phyloP scores from a whole-genome alignment of 129 eudicot species.

The Gnaphalium uliginosum region DNA sequence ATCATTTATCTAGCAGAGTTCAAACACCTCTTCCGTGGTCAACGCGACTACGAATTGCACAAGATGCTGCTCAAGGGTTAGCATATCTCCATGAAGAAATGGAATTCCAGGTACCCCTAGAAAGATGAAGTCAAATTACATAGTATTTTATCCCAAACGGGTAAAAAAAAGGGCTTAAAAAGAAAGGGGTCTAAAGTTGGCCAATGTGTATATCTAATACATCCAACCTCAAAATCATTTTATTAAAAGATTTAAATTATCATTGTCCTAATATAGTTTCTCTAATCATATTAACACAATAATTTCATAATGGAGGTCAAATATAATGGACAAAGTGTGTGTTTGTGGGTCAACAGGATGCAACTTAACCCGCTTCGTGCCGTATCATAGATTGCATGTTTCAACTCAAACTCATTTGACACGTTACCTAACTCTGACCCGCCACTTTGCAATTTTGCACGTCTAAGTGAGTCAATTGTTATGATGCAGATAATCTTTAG shows the following conservation, averaged over 20 bases:
- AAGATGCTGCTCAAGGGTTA: constrained; percentile 76
- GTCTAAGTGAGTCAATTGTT: not conserved
- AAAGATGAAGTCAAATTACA: not conserved
- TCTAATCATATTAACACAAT: not conserved
- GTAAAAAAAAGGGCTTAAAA: not conserved
- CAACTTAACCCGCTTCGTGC: not conserved
- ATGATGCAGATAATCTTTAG: constrained; percentile 66
- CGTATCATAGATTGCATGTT: not conserved
- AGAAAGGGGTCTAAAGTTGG: not conserved
- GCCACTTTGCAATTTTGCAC: not conserved
- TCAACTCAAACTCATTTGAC: not conserved
- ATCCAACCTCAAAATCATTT: not conserved
- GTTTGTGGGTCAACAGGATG: not conserved
- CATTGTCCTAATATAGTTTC: not conserved
- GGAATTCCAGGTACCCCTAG: constrained; percentile 64
- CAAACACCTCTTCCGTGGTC: constrained; percentile 67
- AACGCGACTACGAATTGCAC: constrained; percentile 60
- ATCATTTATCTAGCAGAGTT: constrained; percentile 60
- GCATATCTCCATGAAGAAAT: constrained; percentile 83
- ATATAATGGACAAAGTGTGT: not conserved
- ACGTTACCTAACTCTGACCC: not conserved
- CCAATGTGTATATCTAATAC: not conserved
- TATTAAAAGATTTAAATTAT: not conserved
- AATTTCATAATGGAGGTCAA: no score
- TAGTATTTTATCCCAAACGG: not conserved